Percentiles rank a stretch among this genome's conserved stretches.
These are phyloP conservation scores for Cladosporium sp. DNA, from an alignment of 2,329 filamentous ascomycete genomes.

Conservation along the genomic window DNA sequence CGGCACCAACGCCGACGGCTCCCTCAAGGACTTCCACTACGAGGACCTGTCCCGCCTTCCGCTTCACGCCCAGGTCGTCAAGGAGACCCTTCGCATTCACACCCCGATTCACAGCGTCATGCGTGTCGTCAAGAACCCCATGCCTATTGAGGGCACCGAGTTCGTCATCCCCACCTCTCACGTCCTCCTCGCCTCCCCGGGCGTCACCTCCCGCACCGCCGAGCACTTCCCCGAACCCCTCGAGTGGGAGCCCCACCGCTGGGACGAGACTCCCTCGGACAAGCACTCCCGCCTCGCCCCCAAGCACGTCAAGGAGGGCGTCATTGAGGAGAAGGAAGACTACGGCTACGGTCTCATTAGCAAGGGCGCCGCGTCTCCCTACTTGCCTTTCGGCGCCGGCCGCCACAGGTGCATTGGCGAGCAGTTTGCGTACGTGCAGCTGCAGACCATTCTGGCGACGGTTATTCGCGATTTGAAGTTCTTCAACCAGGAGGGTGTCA, in stretches of 20 bases:
- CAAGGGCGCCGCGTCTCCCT: conserved; percentile 84
- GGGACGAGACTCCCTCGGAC: conserved; percentile 59
- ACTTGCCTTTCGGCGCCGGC: conserved; percentile 89
- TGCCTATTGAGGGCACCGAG: conserved; percentile 74
- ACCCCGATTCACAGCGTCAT: conserved; percentile 93
- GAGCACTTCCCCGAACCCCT: conserved; percentile 76
- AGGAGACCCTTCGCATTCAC: conserved; percentile 86
- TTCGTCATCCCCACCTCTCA: conserved; percentile 77
- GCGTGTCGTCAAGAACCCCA: conserved; percentile 82
- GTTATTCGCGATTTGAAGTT: conserved; percentile 76
- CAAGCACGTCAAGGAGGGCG: conserved; percentile 23
- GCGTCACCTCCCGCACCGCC: conserved; percentile 66
- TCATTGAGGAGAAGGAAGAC: conserved; percentile 63
- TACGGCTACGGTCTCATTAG: conserved; percentile 90
- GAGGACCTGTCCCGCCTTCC: conserved; percentile 73
- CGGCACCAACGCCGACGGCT: conserved; percentile 51
- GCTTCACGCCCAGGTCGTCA: conserved; percentile 77
- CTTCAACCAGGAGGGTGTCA: conserved; percentile 64
- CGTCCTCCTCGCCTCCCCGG: conserved; percentile 76
- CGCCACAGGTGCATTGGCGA: conserved; percentile 93
- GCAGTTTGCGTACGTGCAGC: conserved; percentile 89
- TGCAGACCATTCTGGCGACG: conserved; percentile 75
- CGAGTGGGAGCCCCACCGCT: conserved; percentile 85
- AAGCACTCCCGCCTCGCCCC: conserved; percentile 26
- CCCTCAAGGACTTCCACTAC: conserved; percentile 64